Base-by-base conservation (phyloP, 768 basidiomycete species). In the Calvatia gigantea region DNA sequence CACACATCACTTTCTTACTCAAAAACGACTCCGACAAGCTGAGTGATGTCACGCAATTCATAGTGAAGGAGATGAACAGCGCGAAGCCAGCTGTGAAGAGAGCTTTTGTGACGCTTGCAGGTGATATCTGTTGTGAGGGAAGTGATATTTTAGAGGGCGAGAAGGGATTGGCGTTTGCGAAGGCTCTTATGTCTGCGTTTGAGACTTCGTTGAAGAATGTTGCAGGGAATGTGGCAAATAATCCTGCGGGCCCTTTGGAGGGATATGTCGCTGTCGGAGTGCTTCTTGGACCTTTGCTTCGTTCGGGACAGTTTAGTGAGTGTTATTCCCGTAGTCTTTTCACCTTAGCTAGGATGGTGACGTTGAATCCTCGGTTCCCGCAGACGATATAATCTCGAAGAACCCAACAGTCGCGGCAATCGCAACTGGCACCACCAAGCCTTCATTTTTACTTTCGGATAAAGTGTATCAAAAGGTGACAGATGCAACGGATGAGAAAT, bases 401-500 rank as follows among this genome's bases (percentile, higher is more conserved):
- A 84, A 84, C 65, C 47, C 77, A 27, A 68, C 69, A 2, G 59
- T 82, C n/a, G 73, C 77, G 31, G 69, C 76, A 1, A 66, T 89
- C n/a, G 64, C 68, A 15, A 68, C 83, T 0, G 71, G 74, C 12
- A 63, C 72, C 11, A 71, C 80, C 21, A 97, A 93, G 65, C 89
- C 92, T 0, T 87, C 89, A 1, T 97, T 97, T 72, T 69, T 98
- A 37, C 62, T 95, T 12, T 92, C 84, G 83, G 94, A 96, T 51
- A 94, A 90, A 66, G 84, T 91, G 0, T 94, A 92, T 63, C 82
- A 86, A 56, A 93, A 91, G 65, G 60, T 87, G 14, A 71, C 74
- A 6, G 78, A 82, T 5, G 61, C 75, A 0, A 77, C 78, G 2
- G 92, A 92, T 14, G 85, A 91, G 53, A 63, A 61, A 11, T 97